Base-by-base conservation (phyloP, 2,329 filamentous ascomycete species). In the Clonostachys rhizophaga region DNA sequence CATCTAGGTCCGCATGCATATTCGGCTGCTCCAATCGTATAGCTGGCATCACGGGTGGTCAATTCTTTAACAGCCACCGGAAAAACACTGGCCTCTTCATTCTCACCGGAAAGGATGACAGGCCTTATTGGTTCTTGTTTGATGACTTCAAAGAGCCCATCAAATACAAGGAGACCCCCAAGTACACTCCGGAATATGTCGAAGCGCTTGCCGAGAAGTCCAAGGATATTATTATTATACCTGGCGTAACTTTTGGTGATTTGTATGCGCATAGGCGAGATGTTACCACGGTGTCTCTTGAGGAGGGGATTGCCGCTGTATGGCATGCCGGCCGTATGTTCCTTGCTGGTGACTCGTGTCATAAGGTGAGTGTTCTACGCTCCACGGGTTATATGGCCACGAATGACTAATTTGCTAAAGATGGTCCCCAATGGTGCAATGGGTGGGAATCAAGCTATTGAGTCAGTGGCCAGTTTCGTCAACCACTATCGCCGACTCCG, bases 61-160 rank as follows among this genome's bases (percentile, higher is more conserved):
- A 56, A 13, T 36, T 55, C 16, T 47, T 55, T 44, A 47, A 53
- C 1, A 48, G 49, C 6, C 52, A 52, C 36, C 58, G 57, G 44
- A 48, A 58, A n/a, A 55, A 52, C 9, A 47, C 41, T 5, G 58
- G 58, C 0, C 53, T 57, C 12, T 50, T 68, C 2, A 48, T 67
- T 5, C 52, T 62, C 5, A 57, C 57, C 5, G 64, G 62, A 0
- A 60, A 62, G 5, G 50, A 57, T 2, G 47, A 55, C 6, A 52
- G 59, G 2, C 48, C 63, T 1, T 71, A 65, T 54, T 68, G 64
- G 62, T 69, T 69, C 43, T 48, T 66, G 12, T 65, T 65, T 33
- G 52, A 58, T 20, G 58, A 58, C 43, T 48, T 63, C 2, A 52
- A 57, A 2, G 53, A 64, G 35, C 48, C 55, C 4, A 59, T 55